Evolutionary conservation across 2,329 filamentous ascomycete species (phyloP).

Genomic region (Penicillium sp.): DNA sequence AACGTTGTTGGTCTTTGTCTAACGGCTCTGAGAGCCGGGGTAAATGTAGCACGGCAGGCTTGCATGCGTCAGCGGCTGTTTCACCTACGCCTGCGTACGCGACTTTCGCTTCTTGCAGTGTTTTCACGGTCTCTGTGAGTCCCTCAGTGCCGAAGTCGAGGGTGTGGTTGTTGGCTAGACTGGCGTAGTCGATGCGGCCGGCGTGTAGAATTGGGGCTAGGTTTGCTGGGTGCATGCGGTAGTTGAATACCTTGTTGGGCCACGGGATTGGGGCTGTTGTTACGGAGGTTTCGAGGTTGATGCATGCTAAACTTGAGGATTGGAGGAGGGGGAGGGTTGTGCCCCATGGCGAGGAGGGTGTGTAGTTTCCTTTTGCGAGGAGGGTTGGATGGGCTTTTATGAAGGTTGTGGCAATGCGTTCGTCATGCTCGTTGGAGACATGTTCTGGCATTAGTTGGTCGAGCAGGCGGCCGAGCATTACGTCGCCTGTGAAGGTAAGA

Average conservation of each 20-base stretch:
- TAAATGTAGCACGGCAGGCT: slow-evolving; percentile 30
- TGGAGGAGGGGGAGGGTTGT: slow-evolving; percentile 34
- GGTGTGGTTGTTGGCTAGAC: slow-evolving; percentile 43
- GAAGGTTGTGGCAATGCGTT: slow-evolving; percentile 19
- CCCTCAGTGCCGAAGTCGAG: slow-evolving; percentile 39
- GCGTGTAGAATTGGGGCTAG: slow-evolving; percentile 29
- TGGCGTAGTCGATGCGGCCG: slow-evolving; percentile 34
- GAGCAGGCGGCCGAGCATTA: slow-evolving; percentile 45
- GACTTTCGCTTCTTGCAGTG: slow-evolving; percentile 26
- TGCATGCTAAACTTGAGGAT: slow-evolving; percentile 34
- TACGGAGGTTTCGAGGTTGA: slow-evolving; percentile 42
- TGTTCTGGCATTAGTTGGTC: slow-evolving; percentile 41
- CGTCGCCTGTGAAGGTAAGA: slow-evolving; percentile 37
- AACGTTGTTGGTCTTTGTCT: not conserved
- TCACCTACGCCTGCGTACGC: slow-evolving; percentile 35
- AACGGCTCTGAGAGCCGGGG: slow-evolving; percentile 2
- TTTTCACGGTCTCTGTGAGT: slow-evolving; percentile 35
- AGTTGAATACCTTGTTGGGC: slow-evolving; percentile 43
- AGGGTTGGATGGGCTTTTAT: slow-evolving; percentile 21
- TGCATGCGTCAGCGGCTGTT: slow-evolving; percentile 26
- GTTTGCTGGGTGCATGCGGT: slow-evolving; percentile 43
- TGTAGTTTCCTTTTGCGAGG: slow-evolving; percentile 3
- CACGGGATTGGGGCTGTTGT: slow-evolving; percentile 34
- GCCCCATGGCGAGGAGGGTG: slow-evolving; percentile 34
- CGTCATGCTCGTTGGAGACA: slow-evolving; percentile 29